Evolutionary conservation across 2,329 filamentous ascomycete genomes (phyloP).

Genomic region (Grosmannia penicillata): DNA sequence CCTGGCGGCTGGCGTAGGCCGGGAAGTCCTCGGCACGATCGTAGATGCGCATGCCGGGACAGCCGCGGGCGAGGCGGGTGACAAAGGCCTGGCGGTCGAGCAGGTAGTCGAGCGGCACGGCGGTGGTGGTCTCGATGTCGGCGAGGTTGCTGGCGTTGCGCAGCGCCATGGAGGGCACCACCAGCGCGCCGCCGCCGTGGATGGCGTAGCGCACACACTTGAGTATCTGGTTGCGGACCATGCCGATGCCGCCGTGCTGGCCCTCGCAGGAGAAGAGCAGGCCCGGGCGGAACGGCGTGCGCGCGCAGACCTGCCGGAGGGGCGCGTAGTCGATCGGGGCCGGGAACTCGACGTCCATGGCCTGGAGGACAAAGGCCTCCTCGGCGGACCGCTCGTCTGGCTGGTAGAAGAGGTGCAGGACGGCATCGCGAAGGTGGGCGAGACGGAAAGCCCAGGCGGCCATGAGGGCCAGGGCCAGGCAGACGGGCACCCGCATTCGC

Average conservation of each 20-base stretch:
- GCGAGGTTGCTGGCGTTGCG: constrained; percentile 18
- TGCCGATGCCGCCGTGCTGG: constrained; percentile 23
- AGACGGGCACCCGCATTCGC: too few relatives aligned
- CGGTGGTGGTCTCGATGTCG: constrained; percentile 16
- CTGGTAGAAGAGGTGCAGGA: not conserved
- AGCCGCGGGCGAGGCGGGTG: constrained; percentile 13
- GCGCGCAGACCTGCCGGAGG: constrained; percentile 18
- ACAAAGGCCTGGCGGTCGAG: constrained; percentile 15
- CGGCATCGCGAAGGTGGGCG: constrained; percentile 6
- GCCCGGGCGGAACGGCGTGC: constrained; percentile 17
- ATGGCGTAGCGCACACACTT: constrained; percentile 26
- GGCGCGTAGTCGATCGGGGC: constrained; percentile 19
- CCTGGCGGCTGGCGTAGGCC: constrained; percentile 9
- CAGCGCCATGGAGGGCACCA: constrained; percentile 21
- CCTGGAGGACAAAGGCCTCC: constrained; percentile 12
- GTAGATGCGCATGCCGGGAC: constrained; percentile 16
- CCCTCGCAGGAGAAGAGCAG: constrained; percentile 24
- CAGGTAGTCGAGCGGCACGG: constrained; percentile 16
- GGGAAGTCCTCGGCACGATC: constrained; percentile 16
- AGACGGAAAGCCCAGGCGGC: constrained; percentile 8
- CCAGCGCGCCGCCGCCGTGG: constrained; percentile 19
- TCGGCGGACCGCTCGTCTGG: not conserved
- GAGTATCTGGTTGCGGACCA: constrained; percentile 24
- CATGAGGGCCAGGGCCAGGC: not conserved
- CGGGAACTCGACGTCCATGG: constrained; percentile 19